Base-by-base conservation (phyloP, 148 eudicot species). In the Selenicereus undatus region DNA sequence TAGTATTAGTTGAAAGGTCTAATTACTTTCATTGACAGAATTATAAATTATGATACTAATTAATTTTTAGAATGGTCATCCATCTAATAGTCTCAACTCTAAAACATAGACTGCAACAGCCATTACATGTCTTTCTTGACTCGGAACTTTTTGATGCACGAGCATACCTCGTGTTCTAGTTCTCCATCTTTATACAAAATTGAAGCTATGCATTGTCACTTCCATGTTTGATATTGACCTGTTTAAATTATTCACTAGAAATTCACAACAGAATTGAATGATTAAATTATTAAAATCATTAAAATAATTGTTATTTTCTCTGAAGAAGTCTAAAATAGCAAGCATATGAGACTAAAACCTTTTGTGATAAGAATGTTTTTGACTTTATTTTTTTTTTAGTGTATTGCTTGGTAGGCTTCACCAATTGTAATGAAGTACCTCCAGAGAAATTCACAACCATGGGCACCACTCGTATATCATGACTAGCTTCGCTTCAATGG, bases 241-340 rank as follows among this genome's bases (percentile, higher is more conserved):
- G 10, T 51, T 6, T 12, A 5, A 3, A 66, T 29, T 60, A 60
- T 21, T 60, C 22, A 3, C 66, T 8, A 5, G 22, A 60, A 21
- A 0, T 20, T 22, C 66, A 54, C 24, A 8, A 21, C 26, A 60
- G 22, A 60, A 60, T 21, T 60, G 20, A 20, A 60, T 22, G 0
- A 21, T 60, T 22, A 45, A 17, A 9, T 68, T 16, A 7, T 13
- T 4, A 20, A 4, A n/a, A 39, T 20, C 13, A 52, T 43, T 43
- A 62, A 43, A 18, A 43, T 45, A 18, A 16, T 56, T 5, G 42
- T 16, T 51, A 71, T 58, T 58, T 20, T 77, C 27, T 77, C 54
- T 42, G 4, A 21, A 20, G 42, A 70, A 76, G 80, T 79, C 76
- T 69, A 68, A 71, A 42, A 75, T 45, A 42, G 60, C 82, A 72